These are phyloP conservation scores for Senna siamea DNA, from an alignment of 306 rosid species.

Conservation along the genomic window DNA sequence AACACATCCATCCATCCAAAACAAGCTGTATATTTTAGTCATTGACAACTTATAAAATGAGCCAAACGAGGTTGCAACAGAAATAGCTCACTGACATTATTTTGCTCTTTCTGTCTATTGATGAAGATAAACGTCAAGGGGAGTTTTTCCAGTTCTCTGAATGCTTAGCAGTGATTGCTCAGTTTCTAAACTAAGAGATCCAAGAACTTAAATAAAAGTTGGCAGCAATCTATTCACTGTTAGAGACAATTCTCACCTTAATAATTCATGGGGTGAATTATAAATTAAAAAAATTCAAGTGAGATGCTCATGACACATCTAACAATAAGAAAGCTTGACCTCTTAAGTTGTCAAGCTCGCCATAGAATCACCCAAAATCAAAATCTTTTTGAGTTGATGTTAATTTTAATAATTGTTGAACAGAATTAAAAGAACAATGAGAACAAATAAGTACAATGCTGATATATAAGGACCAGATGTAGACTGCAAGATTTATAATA, in stretches of 20 bases:
- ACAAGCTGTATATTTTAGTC: neutral
- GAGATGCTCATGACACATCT: neutral
- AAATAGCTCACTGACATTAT: slow-evolving; percentile 17
- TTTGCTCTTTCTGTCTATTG: neutral
- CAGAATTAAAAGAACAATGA: neutral
- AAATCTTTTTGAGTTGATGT: neutral
- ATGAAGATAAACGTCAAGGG: neutral
- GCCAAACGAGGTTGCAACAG: slow-evolving; percentile 4
- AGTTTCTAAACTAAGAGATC: neutral
- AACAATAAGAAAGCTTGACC: neutral
- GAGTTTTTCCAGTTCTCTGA: slow-evolving; percentile 30
- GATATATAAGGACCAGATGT: slow-evolving; percentile 10
- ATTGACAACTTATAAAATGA: neutral
- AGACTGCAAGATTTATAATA: no score
- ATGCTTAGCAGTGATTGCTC: neutral
- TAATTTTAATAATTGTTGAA: neutral
- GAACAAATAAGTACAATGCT: neutral
- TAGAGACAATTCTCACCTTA: neutral
- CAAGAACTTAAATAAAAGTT: neutral
- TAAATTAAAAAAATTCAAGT: neutral
- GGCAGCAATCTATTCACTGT: neutral
- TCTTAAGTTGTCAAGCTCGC: neutral
- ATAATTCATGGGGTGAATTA: neutral
- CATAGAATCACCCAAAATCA: neutral
- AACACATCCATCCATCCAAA: neutral